phyloP scores from a whole-genome alignment of 2,329 filamentous ascomycete genomes.

The Fusarium annulatum region DNA sequence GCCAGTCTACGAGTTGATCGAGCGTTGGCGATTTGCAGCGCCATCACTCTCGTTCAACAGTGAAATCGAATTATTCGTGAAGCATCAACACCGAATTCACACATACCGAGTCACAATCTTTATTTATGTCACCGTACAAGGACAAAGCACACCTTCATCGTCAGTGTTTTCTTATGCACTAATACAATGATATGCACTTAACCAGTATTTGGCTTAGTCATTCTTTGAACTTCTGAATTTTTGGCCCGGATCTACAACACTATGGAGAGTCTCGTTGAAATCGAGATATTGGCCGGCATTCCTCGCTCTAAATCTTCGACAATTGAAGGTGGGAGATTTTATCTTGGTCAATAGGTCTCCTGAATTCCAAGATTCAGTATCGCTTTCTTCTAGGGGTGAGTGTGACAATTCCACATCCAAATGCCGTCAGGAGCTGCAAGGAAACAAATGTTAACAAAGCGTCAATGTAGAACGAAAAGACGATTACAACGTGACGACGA shows the following conservation, averaged over 20 bases:
- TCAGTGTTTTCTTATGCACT: conserved; percentile 13
- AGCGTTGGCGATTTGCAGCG: not conserved
- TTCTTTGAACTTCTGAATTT: conserved; percentile 32
- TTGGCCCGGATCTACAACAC: conserved; percentile 31
- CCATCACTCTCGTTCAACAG: not conserved
- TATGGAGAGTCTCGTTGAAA: conserved; percentile 17
- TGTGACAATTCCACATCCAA: not conserved
- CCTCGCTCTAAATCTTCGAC: conserved; percentile 18
- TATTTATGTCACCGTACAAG: not conserved
- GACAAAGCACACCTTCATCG: not conserved
- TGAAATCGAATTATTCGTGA: not conserved
- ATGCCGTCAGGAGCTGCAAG: not conserved
- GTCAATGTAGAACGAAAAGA: conserved; percentile 1
- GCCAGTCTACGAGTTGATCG: not conserved
- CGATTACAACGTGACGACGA: not conserved
- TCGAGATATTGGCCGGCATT: conserved; percentile 21
- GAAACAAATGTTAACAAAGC: conserved; percentile 14
- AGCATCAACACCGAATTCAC: not conserved
- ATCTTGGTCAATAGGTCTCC: not conserved
- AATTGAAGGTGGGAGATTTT: conserved; percentile 3
- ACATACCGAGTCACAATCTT: not conserved
- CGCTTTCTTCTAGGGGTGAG: conserved; percentile 27
- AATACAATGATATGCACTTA: conserved; percentile 18
- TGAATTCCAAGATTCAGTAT: not conserved
- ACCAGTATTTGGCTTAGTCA: conserved; percentile 35